Conservation (phyloP, 345 rosid species). For the Kandelia obovata region DNA sequence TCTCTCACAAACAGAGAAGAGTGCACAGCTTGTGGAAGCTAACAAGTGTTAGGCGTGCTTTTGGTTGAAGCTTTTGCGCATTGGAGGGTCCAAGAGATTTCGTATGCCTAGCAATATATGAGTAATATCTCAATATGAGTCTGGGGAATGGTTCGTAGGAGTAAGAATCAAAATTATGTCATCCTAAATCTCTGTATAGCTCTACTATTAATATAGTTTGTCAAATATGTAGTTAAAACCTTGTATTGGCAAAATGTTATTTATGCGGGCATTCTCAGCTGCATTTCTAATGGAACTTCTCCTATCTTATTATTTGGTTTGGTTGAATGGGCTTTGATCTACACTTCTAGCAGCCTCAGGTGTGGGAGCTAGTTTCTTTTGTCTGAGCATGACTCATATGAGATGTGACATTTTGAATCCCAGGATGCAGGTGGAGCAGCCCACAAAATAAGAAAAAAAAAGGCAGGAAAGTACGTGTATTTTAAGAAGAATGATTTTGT, state of each 20-base stretch:
- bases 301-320: too few relatives aligned
- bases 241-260: not conserved
- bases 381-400: too few relatives aligned
- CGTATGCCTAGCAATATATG: not conserved
- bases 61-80: too few relatives aligned
- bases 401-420: too few relatives aligned
- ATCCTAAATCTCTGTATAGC: constrained; percentile 3
- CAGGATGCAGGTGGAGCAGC: too few relatives aligned
- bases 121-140: not conserved
- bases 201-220: too few relatives aligned
- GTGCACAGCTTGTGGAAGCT: constrained; percentile 86
- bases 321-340: not conserved
- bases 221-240: not conserved
- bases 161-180: not conserved
- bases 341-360: too few relatives aligned
- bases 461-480: too few relatives aligned
- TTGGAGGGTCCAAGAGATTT: not conserved
- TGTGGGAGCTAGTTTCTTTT: too few relatives aligned
- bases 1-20: constrained; percentile 81
- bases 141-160: not conserved
- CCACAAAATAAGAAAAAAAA: too few relatives aligned
- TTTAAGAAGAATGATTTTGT: too few relatives aligned
- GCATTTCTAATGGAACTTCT: not conserved
- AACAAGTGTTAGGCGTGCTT: not conserved
- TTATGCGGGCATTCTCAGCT: not conserved